Conservation (phyloP, 495 filamentous ascomycete species). For the Xylaria palmicola region DNA sequence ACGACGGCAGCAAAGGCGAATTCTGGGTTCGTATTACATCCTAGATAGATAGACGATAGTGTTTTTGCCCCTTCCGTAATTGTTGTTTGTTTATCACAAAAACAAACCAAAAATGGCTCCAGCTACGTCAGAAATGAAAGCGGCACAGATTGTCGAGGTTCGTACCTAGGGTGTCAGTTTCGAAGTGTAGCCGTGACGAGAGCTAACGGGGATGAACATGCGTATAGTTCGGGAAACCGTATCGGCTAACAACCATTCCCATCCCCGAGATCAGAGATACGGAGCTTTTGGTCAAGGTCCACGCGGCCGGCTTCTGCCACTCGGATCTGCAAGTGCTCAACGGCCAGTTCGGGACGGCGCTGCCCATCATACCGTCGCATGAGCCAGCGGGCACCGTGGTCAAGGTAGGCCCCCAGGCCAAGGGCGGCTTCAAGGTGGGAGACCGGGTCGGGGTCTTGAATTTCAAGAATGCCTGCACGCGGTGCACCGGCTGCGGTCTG, state of each 20-base stretch:
- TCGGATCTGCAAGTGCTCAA: constrained; percentile 15
- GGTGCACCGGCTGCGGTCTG: constrained; percentile 5
- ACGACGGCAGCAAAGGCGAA: neutral
- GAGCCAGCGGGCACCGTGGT: constrained; percentile 13
- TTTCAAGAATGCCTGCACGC: constrained; percentile 11
- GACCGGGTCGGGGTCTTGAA: constrained; percentile 18
- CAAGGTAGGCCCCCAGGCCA: neutral
- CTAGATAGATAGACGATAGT: too few relatives aligned
- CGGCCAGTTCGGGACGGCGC: constrained; percentile 2
- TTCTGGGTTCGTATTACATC: too few relatives aligned
- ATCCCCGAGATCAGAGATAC: constrained; percentile 5
- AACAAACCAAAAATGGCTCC: neutral
- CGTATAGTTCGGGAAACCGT: constrained; percentile 9
- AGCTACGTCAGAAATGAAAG: constrained; percentile 5
- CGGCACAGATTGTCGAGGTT: constrained; percentile 10
- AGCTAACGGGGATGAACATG: neutral
- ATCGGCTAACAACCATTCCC: neutral
- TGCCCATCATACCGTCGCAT: constrained; percentile 15
- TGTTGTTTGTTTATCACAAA: neutral
- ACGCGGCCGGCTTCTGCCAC: constrained; percentile 17
- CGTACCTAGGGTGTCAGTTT: neutral
- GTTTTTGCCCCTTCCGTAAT: too few relatives aligned
- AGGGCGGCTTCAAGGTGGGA: constrained; percentile 10
- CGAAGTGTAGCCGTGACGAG: neutral
- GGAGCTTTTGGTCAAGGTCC: constrained; percentile 19